Evolutionary conservation across 345 rosid species (phyloP).

Genomic region (Hypericum androsaemum): DNA sequence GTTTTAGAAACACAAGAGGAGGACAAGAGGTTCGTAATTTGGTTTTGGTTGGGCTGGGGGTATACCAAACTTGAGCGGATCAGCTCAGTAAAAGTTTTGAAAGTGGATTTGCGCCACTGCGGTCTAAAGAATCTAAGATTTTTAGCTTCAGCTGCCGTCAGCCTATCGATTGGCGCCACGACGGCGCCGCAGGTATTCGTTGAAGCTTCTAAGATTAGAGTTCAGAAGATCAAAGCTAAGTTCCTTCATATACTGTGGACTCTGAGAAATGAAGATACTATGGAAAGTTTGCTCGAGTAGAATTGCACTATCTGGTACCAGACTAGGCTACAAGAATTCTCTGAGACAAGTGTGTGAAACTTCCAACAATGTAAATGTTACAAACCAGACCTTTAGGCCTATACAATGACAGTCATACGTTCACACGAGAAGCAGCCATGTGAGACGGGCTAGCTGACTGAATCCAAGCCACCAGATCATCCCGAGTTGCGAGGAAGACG

Average conservation of each 20-base stretch:
- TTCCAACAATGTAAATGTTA: background rate
- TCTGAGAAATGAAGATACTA: too few species aligned
- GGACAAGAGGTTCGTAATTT: slow-evolving; percentile 14
- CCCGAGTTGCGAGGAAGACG: slow-evolving; percentile 64
- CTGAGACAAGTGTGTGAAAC: too few species aligned
- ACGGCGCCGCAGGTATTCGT: too few species aligned
- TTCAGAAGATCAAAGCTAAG: too few species aligned
- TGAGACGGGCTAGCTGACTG: slow-evolving; percentile 43
- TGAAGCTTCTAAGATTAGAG: too few species aligned
- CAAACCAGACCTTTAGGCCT: slow-evolving; percentile 3
- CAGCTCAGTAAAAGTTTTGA: slow-evolving; percentile 34
- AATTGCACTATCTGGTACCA: too few species aligned
- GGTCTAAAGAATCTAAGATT: slow-evolving; percentile 18
- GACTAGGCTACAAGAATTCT: too few species aligned
- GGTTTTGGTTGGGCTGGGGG: slow-evolving; percentile 23
- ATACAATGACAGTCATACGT: background rate
- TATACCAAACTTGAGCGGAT: slow-evolving; percentile 22
- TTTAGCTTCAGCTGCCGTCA: slow-evolving; percentile 5
- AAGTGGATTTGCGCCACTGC: slow-evolving; percentile 33
- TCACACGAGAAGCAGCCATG: background rate
- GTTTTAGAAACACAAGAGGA: slow-evolving; percentile 14
- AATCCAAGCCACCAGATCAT: slow-evolving; percentile 64
- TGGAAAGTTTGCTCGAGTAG: too few species aligned
- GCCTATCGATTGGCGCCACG: too few species aligned
- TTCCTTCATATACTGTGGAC: too few species aligned